Evolutionary conservation across 768 basidiomycete species (phyloP), one percentile per base, ranked within the genome.

Genomic region (Naematelia aurantialba): DNA sequence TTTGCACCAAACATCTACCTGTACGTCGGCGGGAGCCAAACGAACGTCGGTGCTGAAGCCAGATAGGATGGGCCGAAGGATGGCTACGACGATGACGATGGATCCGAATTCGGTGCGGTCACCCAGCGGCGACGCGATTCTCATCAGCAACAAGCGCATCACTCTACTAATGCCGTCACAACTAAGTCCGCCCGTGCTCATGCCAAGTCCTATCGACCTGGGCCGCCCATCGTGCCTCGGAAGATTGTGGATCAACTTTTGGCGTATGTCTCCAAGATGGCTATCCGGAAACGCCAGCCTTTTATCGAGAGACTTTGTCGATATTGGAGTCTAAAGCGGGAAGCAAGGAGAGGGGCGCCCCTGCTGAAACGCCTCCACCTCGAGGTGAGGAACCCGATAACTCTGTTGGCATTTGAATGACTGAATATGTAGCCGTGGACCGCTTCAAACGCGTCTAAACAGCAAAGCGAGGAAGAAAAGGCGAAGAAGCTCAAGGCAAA

Each of bases 271-370:
- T 74, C 75, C 34, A 85, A 85, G 65, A 80, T 94, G 44, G 80
- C 75, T 29, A 79, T 96, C 3, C 80, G 87, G 61, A 91, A 89
- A 75, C 90, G 88, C 71, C 67, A 78, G 2, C 87, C 89, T 46
- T 89, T 93, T 56, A 78, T 98, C 12, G 82, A 85, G 49, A 77
- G 85, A 68, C 81, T 92, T 29, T 93, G 89, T 69, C 84, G 85
- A 70, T 99, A 97, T 71, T 99, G 96, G 96, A 97, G 96, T 78
- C 76, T 99, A 76, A 98, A 99, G 79, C 81, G 96, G 3, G 94
- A 98, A 74, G 90, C 85, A 1, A 83, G 96, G 61, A 78, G 94
- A 42, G 96, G 96, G 3, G 96, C 96, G 8, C 94, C 96, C 11
- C 77, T 98, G 60, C 77, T 99, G 65, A 98, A 98, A 78, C 75